Conservation (phyloP, 2,329 filamentous ascomycete species). For the Scytalidium sp. region DNA sequence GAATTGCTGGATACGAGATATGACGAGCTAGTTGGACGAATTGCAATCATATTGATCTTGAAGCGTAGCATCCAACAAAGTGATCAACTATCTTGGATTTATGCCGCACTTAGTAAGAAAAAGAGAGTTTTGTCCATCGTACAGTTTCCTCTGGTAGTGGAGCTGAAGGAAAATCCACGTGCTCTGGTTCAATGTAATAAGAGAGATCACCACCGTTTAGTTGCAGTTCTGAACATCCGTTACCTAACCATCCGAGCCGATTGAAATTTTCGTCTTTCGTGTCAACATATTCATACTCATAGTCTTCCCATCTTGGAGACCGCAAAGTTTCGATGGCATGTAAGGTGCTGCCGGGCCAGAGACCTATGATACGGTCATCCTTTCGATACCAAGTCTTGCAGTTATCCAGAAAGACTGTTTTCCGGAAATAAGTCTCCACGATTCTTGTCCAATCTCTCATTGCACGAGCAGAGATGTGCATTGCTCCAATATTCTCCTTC, state of each 20-base stretch:
- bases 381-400: conserved; percentile 73
- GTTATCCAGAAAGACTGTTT: conserved; percentile 53
- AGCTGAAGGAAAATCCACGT: too few species aligned
- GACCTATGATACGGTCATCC: conserved; percentile 26
- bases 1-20: too few species aligned
- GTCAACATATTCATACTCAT: conserved; percentile 35
- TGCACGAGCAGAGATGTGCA: conserved; percentile 41
- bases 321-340: conserved; percentile 54
- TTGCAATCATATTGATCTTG: too few species aligned
- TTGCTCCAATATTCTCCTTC: conserved; percentile 45
- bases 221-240: conserved; percentile 2
- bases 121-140: too few species aligned
- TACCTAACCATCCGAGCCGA: conserved; percentile 2
- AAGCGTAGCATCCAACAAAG: too few species aligned
- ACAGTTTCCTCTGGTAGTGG: too few species aligned
- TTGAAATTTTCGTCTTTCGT: background rate
- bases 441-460: conserved; percentile 59
- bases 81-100: too few species aligned
- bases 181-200: too few species aligned
- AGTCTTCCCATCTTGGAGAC: conserved; percentile 54
- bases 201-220: too few species aligned
- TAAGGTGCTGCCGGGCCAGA: conserved; percentile 59
- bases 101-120: too few species aligned
- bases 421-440: conserved; percentile 49
- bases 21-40: too few species aligned